A percentile compares a stretch with the other conserved stretches of the same genome.
These are phyloP conservation scores for Stellera chamaejasme DNA, from an alignment of 345 rosid genomes.

Conservation along the genomic window DNA sequence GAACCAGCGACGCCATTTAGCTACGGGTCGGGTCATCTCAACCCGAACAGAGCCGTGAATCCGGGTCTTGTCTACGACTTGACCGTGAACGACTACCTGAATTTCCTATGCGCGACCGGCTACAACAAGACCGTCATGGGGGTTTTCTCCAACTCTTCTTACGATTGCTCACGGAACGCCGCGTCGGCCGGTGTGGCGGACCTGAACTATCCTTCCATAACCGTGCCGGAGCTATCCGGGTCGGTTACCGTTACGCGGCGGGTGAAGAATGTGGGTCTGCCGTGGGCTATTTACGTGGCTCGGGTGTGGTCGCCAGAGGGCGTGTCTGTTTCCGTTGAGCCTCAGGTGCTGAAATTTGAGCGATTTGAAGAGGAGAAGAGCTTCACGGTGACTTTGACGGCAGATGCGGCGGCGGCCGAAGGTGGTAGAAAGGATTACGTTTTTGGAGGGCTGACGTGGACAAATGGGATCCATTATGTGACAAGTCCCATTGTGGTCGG, in stretches of 20 bases:
- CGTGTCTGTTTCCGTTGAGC: conserved; percentile 38
- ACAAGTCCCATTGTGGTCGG: conserved; percentile 56
- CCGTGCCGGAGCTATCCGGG: conserved; percentile 26
- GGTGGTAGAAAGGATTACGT: conserved; percentile 5
- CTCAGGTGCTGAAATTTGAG: conserved; percentile 28
- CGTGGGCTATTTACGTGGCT: conserved; percentile 30
- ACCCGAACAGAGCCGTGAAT: conserved; percentile 64
- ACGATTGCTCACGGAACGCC: conserved; percentile 27
- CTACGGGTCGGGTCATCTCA: conserved; percentile 64
- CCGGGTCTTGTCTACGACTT: conserved; percentile 76
- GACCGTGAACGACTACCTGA: conserved; percentile 35
- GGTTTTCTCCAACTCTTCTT: conserved; percentile 21
- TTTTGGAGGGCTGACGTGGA: conserved; percentile 54
- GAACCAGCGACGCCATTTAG: conserved; percentile 45
- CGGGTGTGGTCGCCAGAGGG: conserved; percentile 36
- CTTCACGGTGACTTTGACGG: conserved; percentile 40
- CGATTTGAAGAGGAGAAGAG: conserved; percentile 41
- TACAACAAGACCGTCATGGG: conserved; percentile 33
- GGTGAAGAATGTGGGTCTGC: conserved; percentile 63
- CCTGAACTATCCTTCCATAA: conserved; percentile 73
- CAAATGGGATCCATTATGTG: conserved; percentile 42
- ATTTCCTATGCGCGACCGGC: conserved; percentile 67
- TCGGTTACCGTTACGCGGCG: conserved; percentile 31
- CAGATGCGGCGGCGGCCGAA: conserved; percentile 12
- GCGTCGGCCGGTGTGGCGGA: conserved; percentile 21